These are phyloP conservation scores for Lactarius vividus DNA, from an alignment of 768 basidiomycete species.

Conservation along the genomic window DNA sequence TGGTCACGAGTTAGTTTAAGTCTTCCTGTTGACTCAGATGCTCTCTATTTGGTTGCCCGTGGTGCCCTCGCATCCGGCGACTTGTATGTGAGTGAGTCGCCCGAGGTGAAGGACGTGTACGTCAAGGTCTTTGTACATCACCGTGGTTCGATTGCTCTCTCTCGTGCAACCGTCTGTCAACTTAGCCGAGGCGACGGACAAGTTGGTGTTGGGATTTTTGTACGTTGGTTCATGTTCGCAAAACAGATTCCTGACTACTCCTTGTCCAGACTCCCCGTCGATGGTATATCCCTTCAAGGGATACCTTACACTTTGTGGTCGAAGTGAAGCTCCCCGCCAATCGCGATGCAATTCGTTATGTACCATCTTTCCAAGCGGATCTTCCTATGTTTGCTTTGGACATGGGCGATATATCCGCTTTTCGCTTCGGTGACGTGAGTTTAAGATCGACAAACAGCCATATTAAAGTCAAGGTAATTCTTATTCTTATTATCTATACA, in stretches of 20 bases:
- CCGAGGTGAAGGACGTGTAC: conserved; percentile 27
- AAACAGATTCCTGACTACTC: not conserved
- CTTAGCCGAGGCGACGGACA: conserved; percentile 32
- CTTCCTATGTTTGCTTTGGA: conserved; percentile 12
- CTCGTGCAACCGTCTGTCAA: conserved; percentile 35
- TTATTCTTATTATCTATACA: too few species aligned
- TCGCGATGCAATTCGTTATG: not conserved
- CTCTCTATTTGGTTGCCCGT: conserved; percentile 34
- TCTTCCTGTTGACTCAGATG: conserved; percentile 35
- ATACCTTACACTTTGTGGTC: conserved; percentile 32
- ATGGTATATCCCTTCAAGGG: conserved; percentile 18
- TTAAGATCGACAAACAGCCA: conserved; percentile 28
- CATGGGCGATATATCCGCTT: conserved; percentile 5
- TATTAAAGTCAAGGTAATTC: conserved; percentile 33
- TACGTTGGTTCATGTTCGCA: conserved; percentile 27
- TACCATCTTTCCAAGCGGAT: conserved; percentile 10
- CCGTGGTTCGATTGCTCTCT: conserved; percentile 28
- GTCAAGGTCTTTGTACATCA: conserved; percentile 37
- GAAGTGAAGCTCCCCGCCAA: conserved; percentile 9
- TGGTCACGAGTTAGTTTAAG: conserved; percentile 33
- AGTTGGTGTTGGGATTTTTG: conserved; percentile 41
- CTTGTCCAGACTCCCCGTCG: conserved; percentile 23
- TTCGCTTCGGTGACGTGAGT: conserved; percentile 6
- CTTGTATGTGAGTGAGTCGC: conserved; percentile 17
- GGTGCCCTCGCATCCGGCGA: conserved; percentile 30